phyloP scores from a whole-genome alignment of 2,329 filamentous ascomycete species.

The Didymosphaeria variabile region DNA sequence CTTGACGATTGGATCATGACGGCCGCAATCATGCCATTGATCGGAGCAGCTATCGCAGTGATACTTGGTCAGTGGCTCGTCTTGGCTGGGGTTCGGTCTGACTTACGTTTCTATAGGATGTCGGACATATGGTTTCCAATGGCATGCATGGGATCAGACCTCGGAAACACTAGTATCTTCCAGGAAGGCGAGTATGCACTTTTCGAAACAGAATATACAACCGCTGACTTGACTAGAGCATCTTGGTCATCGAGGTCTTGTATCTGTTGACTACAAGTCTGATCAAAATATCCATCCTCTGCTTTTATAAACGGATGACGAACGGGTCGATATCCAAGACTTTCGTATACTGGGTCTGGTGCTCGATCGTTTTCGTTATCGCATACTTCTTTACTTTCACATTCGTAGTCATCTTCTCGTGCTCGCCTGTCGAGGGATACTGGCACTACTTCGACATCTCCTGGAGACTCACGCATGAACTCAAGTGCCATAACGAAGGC shows the following conservation, averaged over 20 bases:
- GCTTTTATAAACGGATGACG: constrained; percentile 56
- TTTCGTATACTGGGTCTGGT: constrained; percentile 51
- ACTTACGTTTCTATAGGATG: constrained; percentile 33
- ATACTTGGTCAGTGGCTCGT: constrained; percentile 35
- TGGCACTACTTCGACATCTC: constrained; percentile 49
- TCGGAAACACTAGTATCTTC: constrained; percentile 26
- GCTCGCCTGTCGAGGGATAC: constrained; percentile 52
- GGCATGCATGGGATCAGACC: constrained; percentile 47
- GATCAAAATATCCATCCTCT: constrained; percentile 46
- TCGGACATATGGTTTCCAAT: constrained; percentile 42
- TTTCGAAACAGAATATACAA: background rate
- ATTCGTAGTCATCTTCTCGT: constrained; percentile 47
- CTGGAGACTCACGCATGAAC: constrained; percentile 42
- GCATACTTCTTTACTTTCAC: constrained; percentile 51
- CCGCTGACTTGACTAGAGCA: constrained; percentile 27
- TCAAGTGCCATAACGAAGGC: constrained; percentile 50
- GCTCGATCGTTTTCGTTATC: constrained; percentile 50
- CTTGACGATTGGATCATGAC: constrained; percentile 59
- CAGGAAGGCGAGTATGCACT: constrained; percentile 31
- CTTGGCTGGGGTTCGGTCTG: too few species aligned
- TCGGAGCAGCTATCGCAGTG: constrained; percentile 41
- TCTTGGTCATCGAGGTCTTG: constrained; percentile 42
- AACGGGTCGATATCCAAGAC: constrained; percentile 41
- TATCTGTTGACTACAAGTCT: constrained; percentile 40
- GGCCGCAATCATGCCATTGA: constrained; percentile 51